Evolutionary conservation across 306 rosid species (phyloP).

Genomic region (Morella rubra): DNA sequence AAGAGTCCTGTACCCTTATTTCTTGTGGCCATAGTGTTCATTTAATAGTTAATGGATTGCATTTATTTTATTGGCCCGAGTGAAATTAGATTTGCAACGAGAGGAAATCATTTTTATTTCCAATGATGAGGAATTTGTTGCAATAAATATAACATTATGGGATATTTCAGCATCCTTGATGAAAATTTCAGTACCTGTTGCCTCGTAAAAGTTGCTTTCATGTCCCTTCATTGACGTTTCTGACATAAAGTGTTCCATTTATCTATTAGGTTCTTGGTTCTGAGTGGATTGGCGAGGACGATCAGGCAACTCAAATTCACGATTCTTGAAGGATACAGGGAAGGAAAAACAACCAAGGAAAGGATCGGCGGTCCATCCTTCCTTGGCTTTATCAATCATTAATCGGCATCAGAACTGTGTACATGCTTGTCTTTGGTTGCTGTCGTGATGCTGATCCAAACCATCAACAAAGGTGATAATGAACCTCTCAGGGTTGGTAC

Average conservation of each 20-base stretch:
- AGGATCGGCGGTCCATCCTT: constrained; percentile 48
- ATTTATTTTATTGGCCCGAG: background rate
- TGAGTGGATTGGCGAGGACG: constrained; percentile 65
- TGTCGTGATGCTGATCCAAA: constrained; percentile 48
- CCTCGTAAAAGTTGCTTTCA: background rate
- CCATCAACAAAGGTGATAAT: constrained; percentile 33
- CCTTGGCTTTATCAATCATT: constrained; percentile 40
- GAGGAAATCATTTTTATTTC: background rate
- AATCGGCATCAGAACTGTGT: constrained; percentile 65
- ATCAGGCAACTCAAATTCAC: constrained; percentile 67
- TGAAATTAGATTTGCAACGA: background rate
- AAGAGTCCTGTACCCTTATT: background rate
- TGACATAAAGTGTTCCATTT: background rate
- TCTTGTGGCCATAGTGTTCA: background rate
- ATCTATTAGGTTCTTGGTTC: constrained; percentile 67
- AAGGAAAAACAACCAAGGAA: constrained; percentile 67
- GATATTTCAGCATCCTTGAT: background rate
- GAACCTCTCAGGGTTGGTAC: constrained; percentile 50
- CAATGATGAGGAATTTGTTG: background rate
- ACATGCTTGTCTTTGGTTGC: constrained; percentile 61
- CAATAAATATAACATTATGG: background rate
- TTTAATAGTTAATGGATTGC: background rate
- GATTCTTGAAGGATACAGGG: constrained; percentile 77
- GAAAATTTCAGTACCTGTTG: background rate
- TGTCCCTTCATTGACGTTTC: background rate